Conservation (phyloP, 768 basidiomycete genomes). For the Pulveroboletus ravenelii region DNA sequence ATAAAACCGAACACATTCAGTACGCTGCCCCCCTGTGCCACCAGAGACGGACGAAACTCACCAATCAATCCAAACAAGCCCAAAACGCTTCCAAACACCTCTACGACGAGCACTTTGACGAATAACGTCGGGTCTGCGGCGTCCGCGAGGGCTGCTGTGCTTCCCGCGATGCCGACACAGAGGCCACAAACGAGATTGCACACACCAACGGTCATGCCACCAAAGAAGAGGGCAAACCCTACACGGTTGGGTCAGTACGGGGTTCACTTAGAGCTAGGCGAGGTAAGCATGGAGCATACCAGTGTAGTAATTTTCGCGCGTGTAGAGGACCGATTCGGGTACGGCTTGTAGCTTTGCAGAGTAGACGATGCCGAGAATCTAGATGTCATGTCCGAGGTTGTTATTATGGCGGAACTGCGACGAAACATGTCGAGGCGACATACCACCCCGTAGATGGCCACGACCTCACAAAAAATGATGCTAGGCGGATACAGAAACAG, state of each 20-base stretch:
- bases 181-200: slow-evolving; percentile 96
- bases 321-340: slow-evolving; percentile 68
- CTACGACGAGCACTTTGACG: slow-evolving; percentile 95
- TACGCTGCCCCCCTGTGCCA: background rate
- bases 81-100: slow-evolving; percentile 88
- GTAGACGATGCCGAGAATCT: slow-evolving; percentile 97
- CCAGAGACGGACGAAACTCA: slow-evolving; percentile 35
- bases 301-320: slow-evolving; percentile 87
- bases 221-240: slow-evolving; percentile 97
- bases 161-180: slow-evolving; percentile 91
- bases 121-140: slow-evolving; percentile 93
- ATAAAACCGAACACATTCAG: background rate
- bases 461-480: slow-evolving; percentile 99
- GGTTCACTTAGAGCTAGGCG: background rate
- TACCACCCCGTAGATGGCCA: slow-evolving; percentile 96
- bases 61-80: slow-evolving; percentile 92
- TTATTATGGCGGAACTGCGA: background rate
- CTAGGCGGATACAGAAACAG: slow-evolving; percentile 35
- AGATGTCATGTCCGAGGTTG: background rate
- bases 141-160: slow-evolving; percentile 91
- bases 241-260: background rate
- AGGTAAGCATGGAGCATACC: slow-evolving; percentile 38
- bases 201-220: slow-evolving; percentile 86
- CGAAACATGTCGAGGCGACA: slow-evolving; percentile 24
- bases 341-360: slow-evolving; percentile 70